Conservation (phyloP, 805 yeast genomes). For the Saccharomyces eubayanus region DNA sequence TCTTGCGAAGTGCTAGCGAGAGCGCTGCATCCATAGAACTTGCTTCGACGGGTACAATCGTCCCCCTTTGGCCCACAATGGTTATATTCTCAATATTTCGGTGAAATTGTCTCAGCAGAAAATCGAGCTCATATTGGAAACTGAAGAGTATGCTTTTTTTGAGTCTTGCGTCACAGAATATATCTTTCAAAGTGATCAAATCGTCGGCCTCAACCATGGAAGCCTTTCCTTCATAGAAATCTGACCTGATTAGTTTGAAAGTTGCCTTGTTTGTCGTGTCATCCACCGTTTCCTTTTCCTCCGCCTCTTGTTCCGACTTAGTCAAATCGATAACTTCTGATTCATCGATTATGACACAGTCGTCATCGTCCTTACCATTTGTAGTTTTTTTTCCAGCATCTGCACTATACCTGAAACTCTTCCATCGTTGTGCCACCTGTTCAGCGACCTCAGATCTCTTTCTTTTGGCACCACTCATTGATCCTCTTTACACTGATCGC, state of each 20-base stretch:
- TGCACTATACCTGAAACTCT: not conserved
- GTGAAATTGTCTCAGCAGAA: slow-evolving; percentile 30
- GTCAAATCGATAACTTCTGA: slow-evolving; percentile 11
- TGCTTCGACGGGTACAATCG: slow-evolving; percentile 16
- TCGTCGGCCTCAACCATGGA: slow-evolving; percentile 7
- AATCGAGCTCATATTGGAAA: slow-evolving; percentile 38
- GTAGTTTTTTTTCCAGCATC: not conserved
- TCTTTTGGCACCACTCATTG: not conserved
- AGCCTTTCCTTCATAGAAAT: slow-evolving; percentile 11
- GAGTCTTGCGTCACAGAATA: slow-evolving; percentile 31
- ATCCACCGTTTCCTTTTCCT: not conserved
- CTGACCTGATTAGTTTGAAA: slow-evolving; percentile 21
- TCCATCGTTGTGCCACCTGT: slow-evolving; percentile 1
- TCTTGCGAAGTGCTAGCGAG: slow-evolving; percentile 4
- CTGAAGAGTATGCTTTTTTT: slow-evolving; percentile 40
- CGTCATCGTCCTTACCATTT: not conserved
- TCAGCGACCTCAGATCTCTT: not conserved
- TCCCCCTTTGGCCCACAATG: slow-evolving; percentile 30
- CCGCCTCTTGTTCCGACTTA: not conserved
- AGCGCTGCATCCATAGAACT: slow-evolving; percentile 4
- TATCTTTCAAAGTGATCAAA: slow-evolving; percentile 24
- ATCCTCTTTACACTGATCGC: not conserved
- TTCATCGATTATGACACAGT: slow-evolving; percentile 2
- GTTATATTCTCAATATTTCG: slow-evolving; percentile 14
- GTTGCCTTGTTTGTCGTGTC: not conserved